Conservation (phyloP, 1,139 yeast genomes). For the Scheffersomyces illinoinensis region DNA sequence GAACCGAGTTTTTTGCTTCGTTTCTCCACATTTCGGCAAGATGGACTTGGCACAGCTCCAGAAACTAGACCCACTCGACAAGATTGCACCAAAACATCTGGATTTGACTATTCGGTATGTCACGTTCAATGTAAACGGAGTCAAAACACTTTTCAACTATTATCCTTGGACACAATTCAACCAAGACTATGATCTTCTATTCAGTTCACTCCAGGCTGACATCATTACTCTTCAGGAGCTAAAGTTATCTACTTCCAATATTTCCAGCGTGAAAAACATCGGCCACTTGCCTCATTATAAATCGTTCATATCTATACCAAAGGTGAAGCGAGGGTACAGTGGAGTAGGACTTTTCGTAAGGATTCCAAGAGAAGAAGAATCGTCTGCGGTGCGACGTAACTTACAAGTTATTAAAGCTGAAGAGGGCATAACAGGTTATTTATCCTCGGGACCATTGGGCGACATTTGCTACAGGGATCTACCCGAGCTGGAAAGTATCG, state of each 20-base stretch:
- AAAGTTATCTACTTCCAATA: constrained; percentile 56
- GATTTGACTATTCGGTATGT: constrained; percentile 41
- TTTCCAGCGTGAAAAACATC: constrained; percentile 41
- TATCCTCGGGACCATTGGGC: constrained; percentile 21
- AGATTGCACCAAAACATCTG: neutral
- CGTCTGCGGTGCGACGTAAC: constrained; percentile 29
- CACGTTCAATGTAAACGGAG: constrained; percentile 85
- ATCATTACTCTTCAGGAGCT: constrained; percentile 83
- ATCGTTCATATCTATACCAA: constrained; percentile 72
- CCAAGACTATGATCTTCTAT: constrained; percentile 49
- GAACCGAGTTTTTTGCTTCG: neutral
- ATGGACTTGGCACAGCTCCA: neutral
- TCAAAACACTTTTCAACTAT: constrained; percentile 75
- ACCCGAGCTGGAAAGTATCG: constrained; percentile 45
- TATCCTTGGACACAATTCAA: constrained; percentile 72
- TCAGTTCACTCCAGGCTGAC: constrained; percentile 65
- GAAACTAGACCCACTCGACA: neutral
- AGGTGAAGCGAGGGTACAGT: constrained; percentile 72
- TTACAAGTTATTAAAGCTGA: constrained; percentile 71
- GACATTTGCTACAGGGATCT: constrained; percentile 20
- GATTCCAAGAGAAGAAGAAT: constrained; percentile 42
- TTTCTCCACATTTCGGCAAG: neutral
- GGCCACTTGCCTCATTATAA: constrained; percentile 60
- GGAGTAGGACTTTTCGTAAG: constrained; percentile 89
- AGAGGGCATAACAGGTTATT: constrained; percentile 83